Conservation (phyloP, 495 filamentous ascomycete species). For the Aspergillus kassunensis region DNA sequence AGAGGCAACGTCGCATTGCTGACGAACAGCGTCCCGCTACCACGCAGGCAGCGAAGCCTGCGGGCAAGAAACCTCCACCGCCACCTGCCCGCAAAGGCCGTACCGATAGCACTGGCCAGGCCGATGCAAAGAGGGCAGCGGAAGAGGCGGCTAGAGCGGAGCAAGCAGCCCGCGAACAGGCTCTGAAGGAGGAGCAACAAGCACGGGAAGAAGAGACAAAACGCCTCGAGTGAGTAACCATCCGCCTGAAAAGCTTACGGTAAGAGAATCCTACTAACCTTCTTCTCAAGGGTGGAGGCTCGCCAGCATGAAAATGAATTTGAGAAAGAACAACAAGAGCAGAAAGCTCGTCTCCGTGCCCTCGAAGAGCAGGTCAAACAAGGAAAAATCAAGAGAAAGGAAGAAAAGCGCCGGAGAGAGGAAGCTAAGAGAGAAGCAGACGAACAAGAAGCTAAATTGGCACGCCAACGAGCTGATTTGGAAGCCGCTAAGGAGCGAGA, state of each 20-base stretch:
- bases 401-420: conserved; percentile 88
- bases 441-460: conserved; percentile 81
- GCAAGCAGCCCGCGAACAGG: conserved; percentile 53
- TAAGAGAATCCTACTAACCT: conserved; percentile 32
- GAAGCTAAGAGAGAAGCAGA: conserved; percentile 81
- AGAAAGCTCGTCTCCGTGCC: conserved; percentile 76
- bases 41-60: conserved; percentile 47
- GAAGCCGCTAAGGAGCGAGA: conserved; percentile 87
- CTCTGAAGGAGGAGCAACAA: conserved; percentile 66
- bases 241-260: neutral
- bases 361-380: conserved; percentile 91
- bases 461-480: conserved; percentile 84
- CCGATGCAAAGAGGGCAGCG: conserved; percentile 52
- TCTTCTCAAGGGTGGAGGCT: conserved; percentile 63
- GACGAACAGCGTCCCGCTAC: conserved; percentile 73
- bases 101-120: conserved; percentile 58
- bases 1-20: conserved; percentile 78
- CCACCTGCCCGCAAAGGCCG: conserved; percentile 71
- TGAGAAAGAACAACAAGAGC: conserved; percentile 70
- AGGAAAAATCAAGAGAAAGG: conserved; percentile 94
- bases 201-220: conserved; percentile 70
- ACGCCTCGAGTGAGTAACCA: conserved; percentile 76
- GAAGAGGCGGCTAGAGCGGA: conserved; percentile 52
- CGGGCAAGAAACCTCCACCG: conserved; percentile 77
- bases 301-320: conserved; percentile 73